Base-by-base conservation (phyloP, 2,329 filamentous ascomycete species). In the Leptographium flavum region DNA sequence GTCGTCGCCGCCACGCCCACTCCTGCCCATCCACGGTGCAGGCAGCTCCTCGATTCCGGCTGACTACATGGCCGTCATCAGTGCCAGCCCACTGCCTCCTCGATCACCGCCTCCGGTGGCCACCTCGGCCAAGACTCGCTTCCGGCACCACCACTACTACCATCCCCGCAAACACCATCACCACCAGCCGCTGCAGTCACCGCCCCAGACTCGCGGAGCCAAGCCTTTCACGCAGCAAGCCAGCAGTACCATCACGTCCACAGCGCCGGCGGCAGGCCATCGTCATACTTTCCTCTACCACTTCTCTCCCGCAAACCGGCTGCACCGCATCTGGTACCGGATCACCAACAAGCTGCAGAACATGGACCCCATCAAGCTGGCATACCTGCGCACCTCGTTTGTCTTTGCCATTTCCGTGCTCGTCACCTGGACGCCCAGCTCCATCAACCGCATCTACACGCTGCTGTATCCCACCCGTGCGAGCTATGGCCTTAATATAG, bases 371-470 rank as follows among this genome's bases (percentile, higher is more conserved):
- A 65, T 79, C 51, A 79, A 79, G 62, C 62, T 75, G 5, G 73
- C 74, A 10, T 78, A 79, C 54, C 63, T 79, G 37, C 68, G 73
- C 14, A 78, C 74, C 8, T 76, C 72, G 23, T 74, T 77, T 54
- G 68, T 79, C 11, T 78, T 78, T 53, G 72, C 73, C 39, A 65
- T 78, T 47, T 76, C 71, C 40, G 73, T 79, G 23, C 62, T 78
- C 30, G 71, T 77, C 36, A 78, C 74, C 3, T 79, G 74, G 74
- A 76, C 73, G 4, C 74, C 74, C 6, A 83, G 79, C 52, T 83
- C 78, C 47, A 70, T 84, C 56, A 90, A 90, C 60, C 71, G 83
- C 27, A 74, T 87, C 25, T 81, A 87, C 60, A 73, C 76, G 50
- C 70, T 87, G 50, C 61, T 77, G 8, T 62, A 73, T 42, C 73